Evolutionary conservation across 345 rosid species (phyloP), one percentile per base, ranked within the genome.

Genomic region (Arabidopsis arenosa): DNA sequence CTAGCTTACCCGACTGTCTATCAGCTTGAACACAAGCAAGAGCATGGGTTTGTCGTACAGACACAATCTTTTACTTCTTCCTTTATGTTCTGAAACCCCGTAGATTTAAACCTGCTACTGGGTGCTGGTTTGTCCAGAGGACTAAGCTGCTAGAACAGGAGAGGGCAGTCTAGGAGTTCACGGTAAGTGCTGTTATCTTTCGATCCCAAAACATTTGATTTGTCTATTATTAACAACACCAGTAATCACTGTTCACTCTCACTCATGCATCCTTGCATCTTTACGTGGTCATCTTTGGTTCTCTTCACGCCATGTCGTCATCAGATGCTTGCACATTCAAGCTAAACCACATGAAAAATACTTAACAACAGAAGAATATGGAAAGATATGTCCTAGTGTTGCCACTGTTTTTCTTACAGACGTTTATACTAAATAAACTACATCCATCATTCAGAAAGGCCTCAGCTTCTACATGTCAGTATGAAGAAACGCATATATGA

Each of bases 1-100:
- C 41, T 23, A 23, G 26, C 26, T 23, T 2, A 23, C 1, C 26
- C 2, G 26, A 23, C 26, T 23, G 26, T 23, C 54, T 15, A 60
- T 39, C 15, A 60, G 65, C 32, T 60, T 63, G 18, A 23, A 41
- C 37, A 48, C 57, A 9, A 18, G 36, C 57, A 65, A 47, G n/a
- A 32, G 21, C 70, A 45, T 2, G 17, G 28, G 26, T 65, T 63
- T 62, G 39, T 23, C 2, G 15, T 21, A 23, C 17, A 62, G 33
- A 32, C 54, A 63, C 26, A 14, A 45, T 10, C 54, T 47, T 48
- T 17, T 68, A 47, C 56, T 30, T 45, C 51, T 43, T 21, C 36
- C 32, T 32, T 52, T 52, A 9, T 48, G 66, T 61, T 62, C 35
- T 21, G 17, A 40, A 62, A 62, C 49, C 9, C 33, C 35, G 41